Evolutionary conservation across 768 basidiomycete species (phyloP), one percentile per base, ranked within the genome.

Genomic region (Dacryopinax primogenitus): DNA sequence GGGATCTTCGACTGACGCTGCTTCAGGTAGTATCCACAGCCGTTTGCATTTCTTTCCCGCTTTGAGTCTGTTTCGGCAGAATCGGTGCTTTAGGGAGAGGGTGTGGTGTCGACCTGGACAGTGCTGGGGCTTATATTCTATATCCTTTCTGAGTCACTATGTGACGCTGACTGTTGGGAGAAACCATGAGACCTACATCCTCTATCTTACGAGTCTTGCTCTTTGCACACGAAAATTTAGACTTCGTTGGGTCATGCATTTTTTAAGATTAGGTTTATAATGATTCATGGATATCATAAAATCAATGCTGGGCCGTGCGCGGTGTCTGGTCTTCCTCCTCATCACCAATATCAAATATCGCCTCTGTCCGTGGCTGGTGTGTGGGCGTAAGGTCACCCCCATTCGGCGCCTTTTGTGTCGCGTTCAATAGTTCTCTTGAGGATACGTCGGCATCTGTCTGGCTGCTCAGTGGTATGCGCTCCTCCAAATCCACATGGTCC

Each of bases 331-430:
- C 77, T 11, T 83, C 81, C 7, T 78, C 79, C 35, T 76, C 78
- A 23, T 82, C 78, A 12, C 78, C 78, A 12, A 80, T 76, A 33
- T 78, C 75, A 67, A 82, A 82, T 62, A 81, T 76, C 32, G 74
- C 71, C 63, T 76, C 73, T 7, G 75, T 69, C 32, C 74, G n/a
- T n/a, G n/a, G 69, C 63, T 64, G 64, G 21, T 62, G 35, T 32
- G 32, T 6, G 18, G 41, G 41, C 18, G 41, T 37, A 34, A 2
- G 23, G 51, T 13, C 51, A 13, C 51, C 51, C 32, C 51, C 51
- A 32, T 58, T 58, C 51, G 32, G 15, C 6, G 58, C 16, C 51
- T 39, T 62, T 44, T 23, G 58, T 68, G 21, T 3, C 34, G 26
- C 45, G 33, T 64, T 28, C 16, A 47, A 13, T n/a, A 37, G 16